phyloP scores from a whole-genome alignment of 495 filamentous ascomycete genomes.

The Podospora fimiseda region DNA sequence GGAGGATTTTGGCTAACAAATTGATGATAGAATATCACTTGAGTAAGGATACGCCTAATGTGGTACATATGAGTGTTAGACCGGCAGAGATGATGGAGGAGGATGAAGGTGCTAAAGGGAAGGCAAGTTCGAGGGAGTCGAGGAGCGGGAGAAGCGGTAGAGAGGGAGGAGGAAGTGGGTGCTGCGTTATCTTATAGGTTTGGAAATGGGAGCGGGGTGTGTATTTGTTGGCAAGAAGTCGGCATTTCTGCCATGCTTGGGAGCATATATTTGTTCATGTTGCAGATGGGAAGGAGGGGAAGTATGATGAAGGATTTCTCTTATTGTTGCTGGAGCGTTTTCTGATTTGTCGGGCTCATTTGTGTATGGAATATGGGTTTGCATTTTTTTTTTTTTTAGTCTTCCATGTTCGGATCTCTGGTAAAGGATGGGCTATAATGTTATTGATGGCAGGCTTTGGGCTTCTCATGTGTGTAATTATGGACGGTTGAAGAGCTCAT shows the following conservation, averaged over 20 bases:
- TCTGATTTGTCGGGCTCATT: no score
- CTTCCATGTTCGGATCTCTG: no score
- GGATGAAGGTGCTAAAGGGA: conserved; percentile 66
- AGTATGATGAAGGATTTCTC: background rate
- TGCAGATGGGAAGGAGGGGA: background rate
- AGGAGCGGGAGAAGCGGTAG: conserved; percentile 57
- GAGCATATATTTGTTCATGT: background rate
- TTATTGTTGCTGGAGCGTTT: no score
- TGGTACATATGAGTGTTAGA: conserved; percentile 89
- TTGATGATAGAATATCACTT: conserved; percentile 65
- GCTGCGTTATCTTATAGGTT: conserved; percentile 66
- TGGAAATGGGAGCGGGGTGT: background rate
- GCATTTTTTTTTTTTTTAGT: no score
- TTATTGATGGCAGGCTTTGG: no score
- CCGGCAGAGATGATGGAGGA: conserved; percentile 86
- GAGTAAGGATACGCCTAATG: conserved; percentile 61
- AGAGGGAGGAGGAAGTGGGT: conserved; percentile 62
- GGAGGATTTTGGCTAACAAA: background rate
- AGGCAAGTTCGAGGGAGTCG: conserved; percentile 54
- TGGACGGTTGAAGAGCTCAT: no score
- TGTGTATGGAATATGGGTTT: no score
- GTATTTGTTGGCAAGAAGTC: background rate
- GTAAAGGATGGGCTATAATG: no score
- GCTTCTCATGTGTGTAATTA: no score
- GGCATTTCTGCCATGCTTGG: background rate